Conservation (phyloP, 2,329 filamentous ascomycete species). For the Pseudocercospora fuligena region DNA sequence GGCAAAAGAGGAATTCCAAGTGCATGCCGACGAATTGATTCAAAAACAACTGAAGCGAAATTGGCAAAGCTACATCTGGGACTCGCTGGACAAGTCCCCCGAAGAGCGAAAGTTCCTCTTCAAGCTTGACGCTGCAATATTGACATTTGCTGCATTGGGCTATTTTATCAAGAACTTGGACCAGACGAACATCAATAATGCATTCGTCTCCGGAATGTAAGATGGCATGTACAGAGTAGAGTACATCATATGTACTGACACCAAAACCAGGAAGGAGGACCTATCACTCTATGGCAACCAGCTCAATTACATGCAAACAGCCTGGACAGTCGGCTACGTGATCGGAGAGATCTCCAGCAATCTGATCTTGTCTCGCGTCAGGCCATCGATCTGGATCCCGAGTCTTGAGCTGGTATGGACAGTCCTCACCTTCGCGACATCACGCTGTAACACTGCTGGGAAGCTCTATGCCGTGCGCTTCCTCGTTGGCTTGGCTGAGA, state of each 20-base stretch:
- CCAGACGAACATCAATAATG: slow-evolving; percentile 23
- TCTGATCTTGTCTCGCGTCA: slow-evolving; percentile 55
- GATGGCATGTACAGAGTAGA: not conserved
- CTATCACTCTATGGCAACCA: slow-evolving; percentile 58
- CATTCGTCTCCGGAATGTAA: not conserved
- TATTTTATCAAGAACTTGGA: no score
- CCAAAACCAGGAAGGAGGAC: slow-evolving; percentile 50
- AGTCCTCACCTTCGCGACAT: no score
- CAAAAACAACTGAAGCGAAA: slow-evolving; percentile 7
- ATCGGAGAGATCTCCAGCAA: slow-evolving; percentile 49
- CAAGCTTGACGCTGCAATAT: no score
- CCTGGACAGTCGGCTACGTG: slow-evolving; percentile 62
- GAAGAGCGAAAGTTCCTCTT: no score
- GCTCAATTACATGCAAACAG: slow-evolving; percentile 61
- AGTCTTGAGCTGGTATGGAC: no score
- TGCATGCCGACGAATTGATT: not conserved
- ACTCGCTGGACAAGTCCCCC: no score
- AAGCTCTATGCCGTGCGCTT: slow-evolving; percentile 44
- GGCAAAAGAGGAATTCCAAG: not conserved
- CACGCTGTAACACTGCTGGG: no score
- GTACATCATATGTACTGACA: not conserved
- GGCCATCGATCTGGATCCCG: slow-evolving; percentile 53
- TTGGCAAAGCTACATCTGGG: no score
- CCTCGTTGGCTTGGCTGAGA: slow-evolving; percentile 56
- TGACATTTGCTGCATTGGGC: no score